phyloP scores from a whole-genome alignment of 805 yeast genomes.

The Kuraishia hungarica region DNA sequence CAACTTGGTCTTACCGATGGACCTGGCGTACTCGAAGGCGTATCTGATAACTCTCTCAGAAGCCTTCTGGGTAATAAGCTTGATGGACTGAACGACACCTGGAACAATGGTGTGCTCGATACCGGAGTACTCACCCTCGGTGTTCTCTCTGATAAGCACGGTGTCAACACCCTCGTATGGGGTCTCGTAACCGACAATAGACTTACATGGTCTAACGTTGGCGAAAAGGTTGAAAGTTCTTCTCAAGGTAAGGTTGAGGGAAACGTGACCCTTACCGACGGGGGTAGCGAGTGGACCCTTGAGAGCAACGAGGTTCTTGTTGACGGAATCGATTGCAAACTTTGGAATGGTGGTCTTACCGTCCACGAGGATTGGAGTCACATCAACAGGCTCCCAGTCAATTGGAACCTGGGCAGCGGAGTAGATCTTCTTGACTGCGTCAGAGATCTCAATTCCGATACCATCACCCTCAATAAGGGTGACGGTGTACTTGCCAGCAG shows the following conservation, averaged over 20 bases:
- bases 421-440: conserved; percentile 88
- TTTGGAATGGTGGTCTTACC: conserved; percentile 92
- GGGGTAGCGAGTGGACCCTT: conserved; percentile 99
- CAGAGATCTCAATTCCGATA: conserved; percentile 92
- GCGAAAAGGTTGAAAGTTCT: conserved; percentile 95
- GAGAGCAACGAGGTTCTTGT: conserved; percentile 87
- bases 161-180: conserved; percentile 87
- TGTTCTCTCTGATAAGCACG: conserved; percentile 95
- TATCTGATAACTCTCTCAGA: conserved; percentile 94
- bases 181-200: conserved; percentile 88
- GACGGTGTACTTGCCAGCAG: conserved; percentile 84
- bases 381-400: conserved; percentile 96
- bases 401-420: conserved; percentile 93
- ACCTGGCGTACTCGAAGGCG: conserved; percentile 93
- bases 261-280: conserved; percentile 96
- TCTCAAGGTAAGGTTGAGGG: conserved; percentile 94
- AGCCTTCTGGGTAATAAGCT: conserved; percentile 93
- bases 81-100: conserved; percentile 97
- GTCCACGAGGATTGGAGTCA: conserved; percentile 83
- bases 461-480: conserved; percentile 99
- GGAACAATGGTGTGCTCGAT: conserved; percentile 97
- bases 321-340: conserved; percentile 86
- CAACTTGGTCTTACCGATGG: conserved; percentile 80
- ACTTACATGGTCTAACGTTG: conserved; percentile 94
- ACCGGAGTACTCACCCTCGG: conserved; percentile 99